Evolutionary conservation across 164 flowering plant genomes (phyloP).

Genomic region (Platanus orientalis): DNA sequence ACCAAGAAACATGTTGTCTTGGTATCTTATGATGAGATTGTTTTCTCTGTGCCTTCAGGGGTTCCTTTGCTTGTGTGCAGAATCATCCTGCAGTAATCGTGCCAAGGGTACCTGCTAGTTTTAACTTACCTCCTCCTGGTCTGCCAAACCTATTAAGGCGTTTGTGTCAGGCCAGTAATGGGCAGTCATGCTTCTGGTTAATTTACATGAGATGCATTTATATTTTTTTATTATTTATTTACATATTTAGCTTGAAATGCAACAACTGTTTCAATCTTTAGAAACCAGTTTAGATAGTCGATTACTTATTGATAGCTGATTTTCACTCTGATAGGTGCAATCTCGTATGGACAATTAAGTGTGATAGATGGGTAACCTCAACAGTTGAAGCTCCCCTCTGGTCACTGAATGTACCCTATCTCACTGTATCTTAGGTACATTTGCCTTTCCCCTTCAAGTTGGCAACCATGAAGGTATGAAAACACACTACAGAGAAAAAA

Average conservation of each 20-base stretch:
- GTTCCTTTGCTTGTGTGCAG: constrained; percentile 62
- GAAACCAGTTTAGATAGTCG: background rate
- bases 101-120: constrained; percentile 60
- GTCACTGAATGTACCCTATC: constrained; percentile 30
- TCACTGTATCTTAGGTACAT: constrained; percentile 4
- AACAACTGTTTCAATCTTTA: background rate
- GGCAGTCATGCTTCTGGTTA: too few relatives aligned
- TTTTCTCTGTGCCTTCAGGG: constrained; percentile 80
- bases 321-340: constrained; percentile 50
- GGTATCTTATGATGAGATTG: constrained; percentile 83
- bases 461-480: constrained; percentile 1
- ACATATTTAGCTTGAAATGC: background rate
- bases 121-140: constrained; percentile 61
- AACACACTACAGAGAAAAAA: constrained; percentile 1
- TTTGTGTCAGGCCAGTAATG: too few relatives aligned
- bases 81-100: constrained; percentile 72
- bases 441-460: constrained; percentile 2
- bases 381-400: constrained; percentile 37
- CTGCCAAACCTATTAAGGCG: too few relatives aligned
- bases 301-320: constrained; percentile 1
- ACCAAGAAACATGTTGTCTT: constrained; percentile 86
- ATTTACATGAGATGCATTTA: constrained; percentile 4
- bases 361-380: constrained; percentile 51
- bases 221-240: background rate
- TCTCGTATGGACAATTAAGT: constrained; percentile 75